Evolutionary conservation across 768 basidiomycete species (phyloP), one percentile per base, ranked within the genome.

Genomic region (Termitomyces sp.): DNA sequence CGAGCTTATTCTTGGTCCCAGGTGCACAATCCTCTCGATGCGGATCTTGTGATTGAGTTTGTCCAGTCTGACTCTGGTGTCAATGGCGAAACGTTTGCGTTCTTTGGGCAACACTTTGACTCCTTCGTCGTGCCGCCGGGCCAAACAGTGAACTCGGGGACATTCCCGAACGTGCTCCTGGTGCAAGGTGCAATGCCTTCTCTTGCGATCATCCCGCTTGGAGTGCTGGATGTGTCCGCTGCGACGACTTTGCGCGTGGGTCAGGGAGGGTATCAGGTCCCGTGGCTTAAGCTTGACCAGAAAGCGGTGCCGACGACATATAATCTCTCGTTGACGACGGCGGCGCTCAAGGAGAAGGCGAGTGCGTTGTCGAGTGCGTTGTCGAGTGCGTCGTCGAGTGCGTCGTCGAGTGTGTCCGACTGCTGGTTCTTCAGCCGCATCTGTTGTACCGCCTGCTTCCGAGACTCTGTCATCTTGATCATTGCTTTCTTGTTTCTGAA

Each of bases 221-320:
- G 74, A 10, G 64, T 70, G 37, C 70, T 88, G 54, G 87, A 89
- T 58, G 69, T 88, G 21, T 69, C 70, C 35, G 71, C 80, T 2
- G 78, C 74, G 12, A 67, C 72, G 23, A 86, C 84, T 1, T 66
- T 75, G 19, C 67, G 70, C 44, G 71, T 83, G 11, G 84, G 79
- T 3, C 62, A 70, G 14, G 76, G 77, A 19, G 84, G 85, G 17
- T 89, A 89, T 62, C 71, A 73, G 56, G 66, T 87, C 43, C 86
- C 87, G 11, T 88, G 84, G 85, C 67, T 88, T 58, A 77, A 86
- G 51, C 71, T 87, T 50, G 67, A 71, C 35, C 84, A 87, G 66
- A 69, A 67, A 41, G 62, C 65, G 45, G 84, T 87, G 7, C 77
- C 82, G 14, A 82, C 84, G 31, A 58, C 65, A 9, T 88, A 86